Evolutionary conservation across 2,329 filamentous ascomycete species (phyloP).

Genomic region (Colletotrichum aenigma): DNA sequence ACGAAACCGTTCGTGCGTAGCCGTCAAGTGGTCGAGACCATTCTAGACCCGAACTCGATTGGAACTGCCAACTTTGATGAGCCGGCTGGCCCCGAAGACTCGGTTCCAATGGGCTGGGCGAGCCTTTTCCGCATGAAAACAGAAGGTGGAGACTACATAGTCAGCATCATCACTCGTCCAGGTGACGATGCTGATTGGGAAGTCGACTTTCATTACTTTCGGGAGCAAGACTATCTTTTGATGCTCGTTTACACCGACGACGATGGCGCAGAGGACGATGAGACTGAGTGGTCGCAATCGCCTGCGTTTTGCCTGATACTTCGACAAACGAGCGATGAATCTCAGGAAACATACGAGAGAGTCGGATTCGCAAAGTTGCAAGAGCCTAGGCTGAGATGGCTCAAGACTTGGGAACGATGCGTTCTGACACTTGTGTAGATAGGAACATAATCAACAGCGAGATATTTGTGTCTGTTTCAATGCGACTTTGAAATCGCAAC

Average conservation of each 20-base stretch:
- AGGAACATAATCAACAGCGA: neutral
- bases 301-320: neutral
- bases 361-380: neutral
- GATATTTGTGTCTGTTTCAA: neutral
- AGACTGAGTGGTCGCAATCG: neutral
- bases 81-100: neutral
- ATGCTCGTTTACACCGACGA: neutral
- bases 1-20: neutral
- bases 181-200: neutral
- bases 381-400: neutral
- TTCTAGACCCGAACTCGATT: neutral
- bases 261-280: neutral
- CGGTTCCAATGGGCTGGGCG: neutral
- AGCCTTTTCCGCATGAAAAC: neutral
- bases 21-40: neutral
- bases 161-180: neutral
- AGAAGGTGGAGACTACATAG: neutral
- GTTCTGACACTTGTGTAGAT: neutral
- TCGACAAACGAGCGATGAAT: rapidly evolving
- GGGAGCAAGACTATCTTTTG: neutral
- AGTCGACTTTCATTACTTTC: neutral
- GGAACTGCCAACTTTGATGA: neutral
- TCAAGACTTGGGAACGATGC: neutral
- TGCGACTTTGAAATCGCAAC: neutral
- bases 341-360: neutral